These are phyloP conservation scores for Suillus sp. DNA, from an alignment of 768 basidiomycete genomes.

Conservation along the genomic window DNA sequence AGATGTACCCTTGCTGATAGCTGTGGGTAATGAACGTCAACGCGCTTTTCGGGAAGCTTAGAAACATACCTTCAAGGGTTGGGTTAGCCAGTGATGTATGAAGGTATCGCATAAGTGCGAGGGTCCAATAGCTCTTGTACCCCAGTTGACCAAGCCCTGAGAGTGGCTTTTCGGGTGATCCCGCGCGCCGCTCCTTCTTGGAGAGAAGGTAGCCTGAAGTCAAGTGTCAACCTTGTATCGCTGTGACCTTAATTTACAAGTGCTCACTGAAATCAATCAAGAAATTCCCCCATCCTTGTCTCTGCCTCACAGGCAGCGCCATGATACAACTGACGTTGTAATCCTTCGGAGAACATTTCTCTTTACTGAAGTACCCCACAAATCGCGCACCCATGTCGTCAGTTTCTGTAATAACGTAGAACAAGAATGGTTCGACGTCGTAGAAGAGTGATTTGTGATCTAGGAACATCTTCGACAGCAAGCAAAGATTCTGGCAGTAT, in stretches of 20 bases:
- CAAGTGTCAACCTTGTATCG: constrained; percentile 5
- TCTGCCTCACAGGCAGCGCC: constrained; percentile 93
- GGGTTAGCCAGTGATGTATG: constrained; percentile 59
- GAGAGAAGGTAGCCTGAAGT: constrained; percentile 88
- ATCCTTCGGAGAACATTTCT: constrained; percentile 94
- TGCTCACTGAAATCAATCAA: constrained; percentile 93
- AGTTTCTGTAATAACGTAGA: constrained; percentile 94
- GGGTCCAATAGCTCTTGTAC: constrained; percentile 95
- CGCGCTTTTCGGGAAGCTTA: constrained; percentile 18
- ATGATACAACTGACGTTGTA: constrained; percentile 99
- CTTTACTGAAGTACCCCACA: constrained; percentile 98
- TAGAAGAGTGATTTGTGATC: constrained; percentile 99
- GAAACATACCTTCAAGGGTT: constrained; percentile 69
- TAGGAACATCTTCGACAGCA: constrained; percentile 98
- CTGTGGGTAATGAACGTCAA: constrained; percentile 42
- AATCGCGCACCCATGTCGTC: constrained; percentile 92
- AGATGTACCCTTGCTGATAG: constrained; percentile 81
- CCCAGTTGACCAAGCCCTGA: constrained; percentile 90
- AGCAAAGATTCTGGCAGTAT: constrained; percentile 97
- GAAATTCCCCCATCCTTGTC: constrained; percentile 95
- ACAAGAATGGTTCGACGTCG: constrained; percentile 98
- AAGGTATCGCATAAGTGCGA: constrained; percentile 82
- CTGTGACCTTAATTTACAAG: constrained; percentile 5
- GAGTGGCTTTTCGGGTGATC: constrained; percentile 95
- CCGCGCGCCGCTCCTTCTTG: constrained; percentile 87